Percentiles rank a stretch among this genome's conserved stretches.
Conservation (phyloP, 352 stramenopile species). For the Pythium brassicae region DNA sequence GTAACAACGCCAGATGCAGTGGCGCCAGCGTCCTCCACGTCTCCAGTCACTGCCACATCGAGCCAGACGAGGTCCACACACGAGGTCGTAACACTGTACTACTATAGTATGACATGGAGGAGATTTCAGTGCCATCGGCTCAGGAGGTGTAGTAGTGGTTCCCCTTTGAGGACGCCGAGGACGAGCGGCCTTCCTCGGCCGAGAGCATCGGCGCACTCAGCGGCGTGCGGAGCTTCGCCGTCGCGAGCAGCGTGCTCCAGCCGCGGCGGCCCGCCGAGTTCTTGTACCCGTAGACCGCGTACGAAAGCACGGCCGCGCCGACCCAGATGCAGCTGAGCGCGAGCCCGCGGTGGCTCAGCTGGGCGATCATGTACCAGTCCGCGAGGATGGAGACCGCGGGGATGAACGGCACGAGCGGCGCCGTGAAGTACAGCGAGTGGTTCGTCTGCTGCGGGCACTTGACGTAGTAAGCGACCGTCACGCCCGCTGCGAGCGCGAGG, state of each 20-base stretch:
- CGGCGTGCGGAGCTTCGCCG: no score
- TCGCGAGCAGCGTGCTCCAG: slow-evolving; percentile 29
- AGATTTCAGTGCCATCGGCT: no score
- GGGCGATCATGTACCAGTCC: slow-evolving; percentile 70
- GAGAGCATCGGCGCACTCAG: not conserved
- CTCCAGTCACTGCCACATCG: no score
- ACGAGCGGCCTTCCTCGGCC: not conserved
- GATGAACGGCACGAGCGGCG: slow-evolving; percentile 69
- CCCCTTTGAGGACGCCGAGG: not conserved
- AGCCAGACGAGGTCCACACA: no score
- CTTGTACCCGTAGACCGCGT: slow-evolving; percentile 75
- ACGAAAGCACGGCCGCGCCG: slow-evolving; percentile 51
- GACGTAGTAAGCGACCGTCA: slow-evolving; percentile 32
- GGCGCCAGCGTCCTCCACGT: no score
- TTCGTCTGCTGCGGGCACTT: slow-evolving; percentile 58
- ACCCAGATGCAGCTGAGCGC: slow-evolving; percentile 49
- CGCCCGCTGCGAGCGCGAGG: slow-evolving; percentile 27
- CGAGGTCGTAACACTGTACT: no score
- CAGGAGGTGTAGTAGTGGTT: not conserved
- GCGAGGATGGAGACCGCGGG: slow-evolving; percentile 46
- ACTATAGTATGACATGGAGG: no score
- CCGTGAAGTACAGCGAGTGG: slow-evolving; percentile 42
- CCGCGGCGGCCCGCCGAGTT: slow-evolving; percentile 56
- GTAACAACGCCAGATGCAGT: no score
- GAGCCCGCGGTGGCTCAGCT: slow-evolving; percentile 56